Base-by-base conservation (phyloP, 148 eudicot species). In the Rhododendron ovatum region DNA sequence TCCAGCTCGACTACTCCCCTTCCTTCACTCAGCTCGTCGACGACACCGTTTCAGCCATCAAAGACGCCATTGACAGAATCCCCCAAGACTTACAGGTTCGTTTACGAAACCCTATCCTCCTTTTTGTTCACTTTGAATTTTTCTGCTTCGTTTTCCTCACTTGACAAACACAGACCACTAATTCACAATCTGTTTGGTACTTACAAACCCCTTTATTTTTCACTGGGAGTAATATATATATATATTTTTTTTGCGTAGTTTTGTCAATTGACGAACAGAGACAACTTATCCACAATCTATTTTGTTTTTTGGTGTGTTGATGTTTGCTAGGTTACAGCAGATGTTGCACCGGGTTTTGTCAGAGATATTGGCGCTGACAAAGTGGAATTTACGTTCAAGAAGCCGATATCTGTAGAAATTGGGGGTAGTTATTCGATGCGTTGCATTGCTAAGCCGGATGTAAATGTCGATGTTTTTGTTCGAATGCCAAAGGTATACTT, bases 361-460 rank as follows among this genome's bases (percentile, higher is more conserved):
- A 92, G 92, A 84, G 98, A 97, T 84, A 84, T 94, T 82, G 93
- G 98, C 4, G 99, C 98, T 24, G 98, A 95, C 82, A 95, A 97
- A 87, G 99, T 94, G 12, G 95, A 97, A 6, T 97, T 97, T 82
- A 92, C 91, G 83, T 97, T 97, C 88, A 95, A 88, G 91, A 92
- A 86, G 90, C 99, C 99, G 3, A 84, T 86, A 74, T 89, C 92
- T 5, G 74, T 97, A 43, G 88, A 95, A 89, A 76, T 94, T 75
- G 94, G 96, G 30, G 99, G 99, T 47, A 95, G 99, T 86, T 95
- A 95, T 91, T 89, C 94, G 1, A 89, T 90, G 51, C 91, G 85
- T 17, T 93, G 94, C 86, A 79, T 95, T 82, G 95, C 90, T 12
- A 93, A 88, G 74, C 98, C 98, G 2, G 94, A 94, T 88, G 90